A percentile compares a stretch with the other conserved stretches of the same genome.
Conservation (phyloP, 495 filamentous ascomycete genomes). For the Neurospora sp. region DNA sequence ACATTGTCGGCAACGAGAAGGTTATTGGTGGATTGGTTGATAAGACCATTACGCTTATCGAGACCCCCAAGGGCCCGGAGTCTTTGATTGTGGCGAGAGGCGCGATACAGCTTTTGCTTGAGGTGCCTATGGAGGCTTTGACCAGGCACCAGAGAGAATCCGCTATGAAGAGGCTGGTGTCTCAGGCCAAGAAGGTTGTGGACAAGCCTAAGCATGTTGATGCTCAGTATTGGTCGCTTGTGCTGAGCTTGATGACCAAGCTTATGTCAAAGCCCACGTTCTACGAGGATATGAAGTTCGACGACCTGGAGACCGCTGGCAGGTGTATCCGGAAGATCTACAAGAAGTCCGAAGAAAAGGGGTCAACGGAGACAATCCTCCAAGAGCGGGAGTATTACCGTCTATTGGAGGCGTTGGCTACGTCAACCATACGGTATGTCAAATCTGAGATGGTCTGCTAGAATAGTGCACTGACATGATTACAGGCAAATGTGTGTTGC, state of each 20-base stretch:
- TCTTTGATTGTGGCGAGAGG: constrained; percentile 4
- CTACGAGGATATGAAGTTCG: constrained; percentile 31
- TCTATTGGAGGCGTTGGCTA: constrained; percentile 20
- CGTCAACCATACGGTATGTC: constrained; percentile 21
- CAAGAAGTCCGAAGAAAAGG: constrained; percentile 3
- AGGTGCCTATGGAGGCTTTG: constrained; percentile 10
- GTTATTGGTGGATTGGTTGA: constrained; percentile 12
- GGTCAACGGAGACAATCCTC: constrained; percentile 1
- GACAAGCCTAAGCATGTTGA: not conserved
- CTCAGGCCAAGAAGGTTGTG: constrained; percentile 3
- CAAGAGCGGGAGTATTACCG: constrained; percentile 10
- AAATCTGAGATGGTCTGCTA: not conserved
- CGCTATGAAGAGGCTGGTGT: constrained; percentile 14
- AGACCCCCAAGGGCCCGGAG: constrained; percentile 7
- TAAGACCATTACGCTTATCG: constrained; percentile 7
- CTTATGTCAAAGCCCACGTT: constrained; percentile 38
- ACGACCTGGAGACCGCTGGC: constrained; percentile 16
- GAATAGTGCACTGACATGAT: constrained; percentile 1
- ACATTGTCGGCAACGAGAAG: constrained; percentile 9
- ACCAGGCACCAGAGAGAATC: constrained; percentile 15
- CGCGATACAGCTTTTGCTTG: constrained; percentile 15
- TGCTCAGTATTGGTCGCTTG: constrained; percentile 16
- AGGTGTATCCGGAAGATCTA: constrained; percentile 8
- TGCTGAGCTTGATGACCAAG: constrained; percentile 37
- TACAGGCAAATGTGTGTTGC: constrained; percentile 23